A percentile compares a stretch with the other conserved stretches of the same genome.
phyloP scores from a whole-genome alignment of 2,329 filamentous ascomycete genomes.

The Pseudodiploospora longispora region DNA sequence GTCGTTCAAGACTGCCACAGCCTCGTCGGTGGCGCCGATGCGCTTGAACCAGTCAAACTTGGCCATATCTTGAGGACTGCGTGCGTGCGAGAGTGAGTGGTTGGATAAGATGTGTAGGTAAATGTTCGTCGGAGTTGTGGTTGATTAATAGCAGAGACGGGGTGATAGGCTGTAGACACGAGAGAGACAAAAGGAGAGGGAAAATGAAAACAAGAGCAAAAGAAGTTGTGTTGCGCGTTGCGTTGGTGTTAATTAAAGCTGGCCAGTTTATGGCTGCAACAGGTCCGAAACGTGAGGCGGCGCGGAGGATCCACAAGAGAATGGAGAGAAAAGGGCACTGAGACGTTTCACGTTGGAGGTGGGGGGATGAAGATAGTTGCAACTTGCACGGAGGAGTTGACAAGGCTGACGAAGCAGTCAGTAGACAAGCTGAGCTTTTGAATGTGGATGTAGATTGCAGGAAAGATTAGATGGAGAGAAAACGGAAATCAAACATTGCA shows the following conservation, averaged over 20 bases:
- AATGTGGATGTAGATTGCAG: too few relatives aligned
- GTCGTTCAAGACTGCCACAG: constrained; percentile 52
- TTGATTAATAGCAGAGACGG: background rate
- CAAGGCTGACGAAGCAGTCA: too few relatives aligned
- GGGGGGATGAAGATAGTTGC: background rate
- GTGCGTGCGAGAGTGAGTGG: background rate
- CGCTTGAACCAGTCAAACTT: constrained; percentile 49
- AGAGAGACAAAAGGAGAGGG: background rate
- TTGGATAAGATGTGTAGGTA: background rate
- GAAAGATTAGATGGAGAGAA: too few relatives aligned
- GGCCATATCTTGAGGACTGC: constrained; percentile 27
- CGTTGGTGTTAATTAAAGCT: too few relatives aligned
- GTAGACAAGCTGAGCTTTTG: too few relatives aligned
- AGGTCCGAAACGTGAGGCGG: constrained; percentile 3
- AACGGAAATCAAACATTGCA: too few relatives aligned
- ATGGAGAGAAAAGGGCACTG: constrained; percentile 2
- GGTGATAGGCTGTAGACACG: background rate
- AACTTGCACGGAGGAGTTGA: too few relatives aligned
- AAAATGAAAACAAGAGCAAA: background rate
- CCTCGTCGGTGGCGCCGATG: constrained; percentile 50
- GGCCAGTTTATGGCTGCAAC: background rate
- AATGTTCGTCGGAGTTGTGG: background rate
- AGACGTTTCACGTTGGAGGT: constrained; percentile 10
- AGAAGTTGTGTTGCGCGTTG: background rate
- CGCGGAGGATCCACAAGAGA: background rate